phyloP scores from a whole-genome alignment of 768 basidiomycete species.

The Lactarius quietus region DNA sequence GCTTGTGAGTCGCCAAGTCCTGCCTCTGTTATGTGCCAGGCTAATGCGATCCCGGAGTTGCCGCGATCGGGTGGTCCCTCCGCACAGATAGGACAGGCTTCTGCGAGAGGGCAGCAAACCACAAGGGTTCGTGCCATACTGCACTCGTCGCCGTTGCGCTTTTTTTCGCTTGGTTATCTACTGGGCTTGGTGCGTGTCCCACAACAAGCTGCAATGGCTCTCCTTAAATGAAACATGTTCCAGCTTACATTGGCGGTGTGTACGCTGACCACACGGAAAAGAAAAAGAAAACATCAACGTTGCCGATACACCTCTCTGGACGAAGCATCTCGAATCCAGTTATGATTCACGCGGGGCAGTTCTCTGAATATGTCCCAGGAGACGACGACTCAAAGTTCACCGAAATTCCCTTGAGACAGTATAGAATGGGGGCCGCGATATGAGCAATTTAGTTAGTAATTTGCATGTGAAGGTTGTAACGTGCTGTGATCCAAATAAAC shows the following conservation, averaged over 20 bases:
- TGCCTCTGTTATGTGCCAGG: background rate
- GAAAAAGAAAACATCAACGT: constrained; percentile 3
- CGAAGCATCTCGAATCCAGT: constrained; percentile 7
- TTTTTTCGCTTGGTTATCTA: constrained; percentile 10
- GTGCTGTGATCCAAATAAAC: constrained; percentile 4
- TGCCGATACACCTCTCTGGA: constrained; percentile 4
- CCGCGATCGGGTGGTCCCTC: constrained; percentile 15
- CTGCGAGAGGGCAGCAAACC: background rate
- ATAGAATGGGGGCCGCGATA: background rate
- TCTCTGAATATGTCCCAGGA: background rate
- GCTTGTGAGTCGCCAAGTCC: background rate
- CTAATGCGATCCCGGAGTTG: constrained; percentile 1
- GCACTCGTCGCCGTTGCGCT: constrained; percentile 5
- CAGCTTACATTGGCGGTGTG: constrained; percentile 6
- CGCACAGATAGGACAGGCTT: background rate
- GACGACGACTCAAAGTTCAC: background rate
- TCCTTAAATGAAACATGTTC: background rate
- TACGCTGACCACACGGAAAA: constrained; percentile 2
- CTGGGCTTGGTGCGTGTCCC: constrained; percentile 2
- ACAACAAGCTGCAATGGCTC: background rate
- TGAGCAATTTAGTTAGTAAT: constrained; percentile 2
- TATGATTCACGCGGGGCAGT: constrained; percentile 10
- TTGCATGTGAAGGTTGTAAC: background rate
- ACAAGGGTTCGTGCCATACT: background rate
- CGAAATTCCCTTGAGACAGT: background rate